Conservation (phyloP, 805 yeast genomes). For the Myxozyma kluyveri region DNA sequence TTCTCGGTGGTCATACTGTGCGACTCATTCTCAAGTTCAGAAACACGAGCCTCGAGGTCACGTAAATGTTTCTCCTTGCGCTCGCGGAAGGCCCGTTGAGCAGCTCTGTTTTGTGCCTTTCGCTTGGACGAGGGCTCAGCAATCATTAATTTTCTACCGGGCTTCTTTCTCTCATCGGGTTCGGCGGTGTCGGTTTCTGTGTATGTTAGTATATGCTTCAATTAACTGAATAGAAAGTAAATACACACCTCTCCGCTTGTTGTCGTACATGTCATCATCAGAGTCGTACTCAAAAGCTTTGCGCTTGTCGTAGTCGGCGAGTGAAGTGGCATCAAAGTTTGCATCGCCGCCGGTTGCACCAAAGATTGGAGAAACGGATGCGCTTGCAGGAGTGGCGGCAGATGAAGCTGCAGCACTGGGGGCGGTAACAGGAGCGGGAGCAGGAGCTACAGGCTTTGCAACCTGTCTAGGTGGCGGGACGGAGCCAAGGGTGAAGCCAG, state of each 20-base stretch:
- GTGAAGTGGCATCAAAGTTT: no score
- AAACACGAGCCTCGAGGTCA: conserved; percentile 78
- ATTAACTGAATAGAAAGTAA: not conserved
- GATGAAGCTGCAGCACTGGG: not conserved
- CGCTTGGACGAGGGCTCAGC: conserved; percentile 84
- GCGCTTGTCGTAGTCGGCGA: conserved; percentile 27
- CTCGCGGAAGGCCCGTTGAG: conserved; percentile 96
- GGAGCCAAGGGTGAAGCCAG: not conserved
- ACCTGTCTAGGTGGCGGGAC: not conserved
- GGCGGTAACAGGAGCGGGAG: not conserved
- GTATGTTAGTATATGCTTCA: not conserved
- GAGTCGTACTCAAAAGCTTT: conserved; percentile 20
- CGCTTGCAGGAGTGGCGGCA: not conserved
- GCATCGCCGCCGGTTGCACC: not conserved
- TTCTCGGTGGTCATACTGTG: conserved; percentile 67
- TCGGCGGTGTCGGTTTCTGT: conserved; percentile 18
- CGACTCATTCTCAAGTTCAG: conserved; percentile 66
- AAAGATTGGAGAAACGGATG: not conserved
- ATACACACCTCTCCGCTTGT: conserved; percentile 20
- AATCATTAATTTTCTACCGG: conserved; percentile 77
- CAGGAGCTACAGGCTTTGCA: not conserved
- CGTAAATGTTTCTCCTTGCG: conserved; percentile 84
- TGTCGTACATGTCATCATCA: conserved; percentile 28
- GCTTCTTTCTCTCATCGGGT: conserved; percentile 43
- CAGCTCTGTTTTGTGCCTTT: conserved; percentile 96